phyloP scores from a whole-genome alignment of 75 land plant species.

The Cryptomeria japonica region DNA sequence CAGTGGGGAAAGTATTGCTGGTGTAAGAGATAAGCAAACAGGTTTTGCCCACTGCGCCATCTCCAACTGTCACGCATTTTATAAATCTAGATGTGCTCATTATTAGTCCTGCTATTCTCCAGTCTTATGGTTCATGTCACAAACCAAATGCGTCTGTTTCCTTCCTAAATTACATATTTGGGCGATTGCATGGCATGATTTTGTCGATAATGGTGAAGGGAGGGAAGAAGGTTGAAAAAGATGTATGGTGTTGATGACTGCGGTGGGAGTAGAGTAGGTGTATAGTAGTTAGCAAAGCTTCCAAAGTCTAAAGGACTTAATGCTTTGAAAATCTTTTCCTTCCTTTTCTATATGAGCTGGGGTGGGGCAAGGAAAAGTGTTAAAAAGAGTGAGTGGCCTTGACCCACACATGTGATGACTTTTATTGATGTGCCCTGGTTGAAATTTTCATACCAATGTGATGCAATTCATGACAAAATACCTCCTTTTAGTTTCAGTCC shows the following conservation, averaged over 20 bases:
- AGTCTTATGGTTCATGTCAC: not conserved
- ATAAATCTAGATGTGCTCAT: slow-evolving; percentile 62
- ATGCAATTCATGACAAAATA: no score
- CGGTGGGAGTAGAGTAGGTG: not conserved
- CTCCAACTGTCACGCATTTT: slow-evolving; percentile 57
- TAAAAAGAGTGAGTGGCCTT: not conserved
- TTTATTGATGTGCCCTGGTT: no score
- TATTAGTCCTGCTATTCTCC: not conserved
- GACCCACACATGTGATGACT: not conserved
- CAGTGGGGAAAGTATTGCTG: slow-evolving; percentile 46
- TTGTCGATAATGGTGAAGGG: not conserved
- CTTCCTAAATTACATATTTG: not conserved
- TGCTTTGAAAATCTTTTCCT: not conserved
- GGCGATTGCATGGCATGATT: not conserved
- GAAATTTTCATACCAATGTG: no score
- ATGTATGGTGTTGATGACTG: not conserved
- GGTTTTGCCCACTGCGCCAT: slow-evolving; percentile 48
- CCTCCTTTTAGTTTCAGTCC: no score
- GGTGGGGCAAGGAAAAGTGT: not conserved
- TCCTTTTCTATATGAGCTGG: not conserved
- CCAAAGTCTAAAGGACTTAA: not conserved
- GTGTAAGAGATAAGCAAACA: slow-evolving; percentile 55
- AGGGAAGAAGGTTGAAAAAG: not conserved
- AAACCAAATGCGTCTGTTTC: not conserved
- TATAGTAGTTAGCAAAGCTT: not conserved